Evolutionary conservation across 106 monocot genomes (phyloP).

Genomic region (Agapanthus africanus): DNA sequence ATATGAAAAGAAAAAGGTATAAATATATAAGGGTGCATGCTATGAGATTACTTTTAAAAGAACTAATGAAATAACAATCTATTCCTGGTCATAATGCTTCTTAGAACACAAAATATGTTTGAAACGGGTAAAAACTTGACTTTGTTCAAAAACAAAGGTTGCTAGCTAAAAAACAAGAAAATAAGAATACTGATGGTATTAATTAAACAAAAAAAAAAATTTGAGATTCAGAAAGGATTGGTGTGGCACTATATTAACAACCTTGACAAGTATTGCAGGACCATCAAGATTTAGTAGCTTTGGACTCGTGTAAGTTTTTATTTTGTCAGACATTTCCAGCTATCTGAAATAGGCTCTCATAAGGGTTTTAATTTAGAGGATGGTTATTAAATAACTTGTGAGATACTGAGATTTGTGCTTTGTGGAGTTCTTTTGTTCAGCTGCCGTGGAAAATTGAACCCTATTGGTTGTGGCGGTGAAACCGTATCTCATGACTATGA

Average conservation of each 20-base stretch:
- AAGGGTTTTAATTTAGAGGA: no score
- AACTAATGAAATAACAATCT: neutral
- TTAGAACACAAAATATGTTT: neutral
- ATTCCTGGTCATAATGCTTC: neutral
- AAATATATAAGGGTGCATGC: neutral
- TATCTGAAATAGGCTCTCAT: no score
- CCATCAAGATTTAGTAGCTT: no score
- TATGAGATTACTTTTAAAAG: neutral
- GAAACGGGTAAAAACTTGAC: neutral
- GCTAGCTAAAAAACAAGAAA: neutral
- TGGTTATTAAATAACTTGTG: no score
- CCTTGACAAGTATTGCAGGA: neutral
- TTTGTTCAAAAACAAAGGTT: neutral
- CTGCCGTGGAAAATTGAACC: no score
- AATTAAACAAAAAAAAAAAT: neutral
- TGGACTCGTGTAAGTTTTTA: no score
- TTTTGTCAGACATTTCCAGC: no score
- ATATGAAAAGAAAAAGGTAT: neutral
- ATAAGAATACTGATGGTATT: neutral
- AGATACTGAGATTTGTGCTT: no score
- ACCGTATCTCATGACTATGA: no score
- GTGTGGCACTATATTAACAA: neutral
- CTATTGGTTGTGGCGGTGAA: no score
- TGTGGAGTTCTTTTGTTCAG: no score
- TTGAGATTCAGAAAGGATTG: neutral